phyloP scores from a whole-genome alignment of 148 eudicot genomes.

The Diospyros kaki region DNA sequence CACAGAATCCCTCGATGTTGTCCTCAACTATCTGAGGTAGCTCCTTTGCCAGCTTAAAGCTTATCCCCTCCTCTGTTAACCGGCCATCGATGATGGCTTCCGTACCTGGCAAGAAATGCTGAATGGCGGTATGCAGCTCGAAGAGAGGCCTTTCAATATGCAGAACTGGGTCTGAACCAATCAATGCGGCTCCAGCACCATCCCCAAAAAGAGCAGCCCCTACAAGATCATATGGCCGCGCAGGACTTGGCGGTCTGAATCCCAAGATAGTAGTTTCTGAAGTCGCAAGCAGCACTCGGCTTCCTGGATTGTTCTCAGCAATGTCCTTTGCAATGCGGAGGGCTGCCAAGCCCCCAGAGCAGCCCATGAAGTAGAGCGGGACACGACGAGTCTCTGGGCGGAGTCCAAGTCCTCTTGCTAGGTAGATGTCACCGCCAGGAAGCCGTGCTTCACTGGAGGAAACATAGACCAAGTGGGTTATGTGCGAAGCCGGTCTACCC shows the following conservation, averaged over 20 bases:
- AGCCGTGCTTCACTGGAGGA: slow-evolving; percentile 93
- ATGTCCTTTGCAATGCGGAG: slow-evolving; percentile 87
- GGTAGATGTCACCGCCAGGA: slow-evolving; percentile 84
- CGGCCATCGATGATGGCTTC: slow-evolving; percentile 86
- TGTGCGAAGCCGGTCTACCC: slow-evolving; percentile 67
- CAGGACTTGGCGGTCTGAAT: slow-evolving; percentile 72
- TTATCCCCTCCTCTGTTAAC: slow-evolving; percentile 93
- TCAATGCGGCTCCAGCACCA: slow-evolving; percentile 89
- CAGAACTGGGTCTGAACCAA: slow-evolving; percentile 55
- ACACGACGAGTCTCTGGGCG: slow-evolving; percentile 61
- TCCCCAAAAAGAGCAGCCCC: slow-evolving; percentile 96
- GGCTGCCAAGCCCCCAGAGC: slow-evolving; percentile 95
- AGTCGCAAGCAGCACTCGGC: slow-evolving; percentile 76
- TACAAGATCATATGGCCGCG: slow-evolving; percentile 79
- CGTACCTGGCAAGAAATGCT: slow-evolving; percentile 75
- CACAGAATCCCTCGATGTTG: slow-evolving; percentile 67
- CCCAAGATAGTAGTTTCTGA: slow-evolving; percentile 91
- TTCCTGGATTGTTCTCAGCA: slow-evolving; percentile 95
- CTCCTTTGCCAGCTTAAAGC: slow-evolving; percentile 70
- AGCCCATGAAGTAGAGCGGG: slow-evolving; percentile 84
- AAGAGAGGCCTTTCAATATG: slow-evolving; percentile 57
- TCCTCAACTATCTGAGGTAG: slow-evolving; percentile 88
- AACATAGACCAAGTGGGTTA: slow-evolving; percentile 93
- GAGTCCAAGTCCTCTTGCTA: slow-evolving; percentile 84
- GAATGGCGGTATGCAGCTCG: slow-evolving; percentile 77